These are phyloP conservation scores for Boehmeria nivea DNA, from an alignment of 306 rosid genomes.

Conservation along the genomic window DNA sequence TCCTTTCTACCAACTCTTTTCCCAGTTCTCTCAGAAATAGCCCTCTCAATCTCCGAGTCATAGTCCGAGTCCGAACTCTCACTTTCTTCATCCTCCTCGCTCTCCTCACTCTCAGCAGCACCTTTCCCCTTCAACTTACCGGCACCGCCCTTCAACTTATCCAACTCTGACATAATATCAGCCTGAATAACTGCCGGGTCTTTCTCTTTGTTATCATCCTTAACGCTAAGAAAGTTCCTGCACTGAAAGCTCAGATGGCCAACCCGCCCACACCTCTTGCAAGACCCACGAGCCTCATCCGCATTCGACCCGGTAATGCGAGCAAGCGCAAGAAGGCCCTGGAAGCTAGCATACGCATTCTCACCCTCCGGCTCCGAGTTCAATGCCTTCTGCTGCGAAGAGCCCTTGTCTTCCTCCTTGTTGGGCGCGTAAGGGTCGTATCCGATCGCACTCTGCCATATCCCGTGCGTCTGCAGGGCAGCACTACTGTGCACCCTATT, in stretches of 20 bases:
- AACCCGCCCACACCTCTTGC: constrained; percentile 94
- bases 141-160: constrained; percentile 61
- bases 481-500: constrained; percentile 96
- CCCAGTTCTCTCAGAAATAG: constrained; percentile 61
- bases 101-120: constrained; percentile 50
- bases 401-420: constrained; percentile 60
- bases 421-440: constrained; percentile 90
- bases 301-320: constrained; percentile 70
- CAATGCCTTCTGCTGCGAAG: constrained; percentile 35
- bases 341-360: constrained; percentile 88
- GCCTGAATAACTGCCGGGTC: constrained; percentile 48
- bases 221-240: constrained; percentile 72
- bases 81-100: constrained; percentile 56
- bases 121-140: constrained; percentile 39
- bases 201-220: constrained; percentile 62
- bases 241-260: constrained; percentile 92
- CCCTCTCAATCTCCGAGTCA: constrained; percentile 76
- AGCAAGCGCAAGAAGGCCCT: constrained; percentile 92
- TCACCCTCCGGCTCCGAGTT: constrained; percentile 67
- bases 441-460: constrained; percentile 97
- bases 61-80: constrained; percentile 71
- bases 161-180: constrained; percentile 50
- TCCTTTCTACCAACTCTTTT: constrained; percentile 40
- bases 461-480: constrained; percentile 94
- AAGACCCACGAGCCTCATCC: constrained; percentile 74